Percentiles rank a stretch among this genome's conserved stretches.
Conservation (phyloP, 441 rosid genomes). For the Gossypium schwendimanii region DNA sequence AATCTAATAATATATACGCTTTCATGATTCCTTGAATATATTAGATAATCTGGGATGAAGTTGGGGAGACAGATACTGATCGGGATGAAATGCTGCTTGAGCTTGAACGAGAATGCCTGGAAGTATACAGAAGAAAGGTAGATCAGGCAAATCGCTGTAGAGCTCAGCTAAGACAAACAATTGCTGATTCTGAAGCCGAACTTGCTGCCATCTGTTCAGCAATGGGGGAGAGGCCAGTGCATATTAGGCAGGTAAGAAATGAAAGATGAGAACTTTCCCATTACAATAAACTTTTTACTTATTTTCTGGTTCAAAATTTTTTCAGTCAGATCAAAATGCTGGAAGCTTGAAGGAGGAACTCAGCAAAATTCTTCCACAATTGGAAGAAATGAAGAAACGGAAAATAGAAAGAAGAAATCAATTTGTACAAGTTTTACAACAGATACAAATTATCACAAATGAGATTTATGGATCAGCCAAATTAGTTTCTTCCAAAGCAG, state of each 20-base stretch:
- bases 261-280: neutral
- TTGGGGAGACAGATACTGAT: conserved; percentile 80
- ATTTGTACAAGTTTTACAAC: conserved; percentile 54
- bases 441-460: conserved; percentile 40
- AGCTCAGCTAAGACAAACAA: conserved; percentile 72
- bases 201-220: conserved; percentile 78
- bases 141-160: conserved; percentile 76
- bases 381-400: conserved; percentile 83
- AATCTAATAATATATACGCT: neutral
- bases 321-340: conserved; percentile 60
- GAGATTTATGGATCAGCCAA: conserved; percentile 51
- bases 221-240: conserved; percentile 87
- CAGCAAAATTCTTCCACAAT: conserved; percentile 56
- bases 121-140: conserved; percentile 89
- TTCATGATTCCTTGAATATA: neutral
- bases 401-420: conserved; percentile 69
- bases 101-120: conserved; percentile 88
- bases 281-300: neutral
- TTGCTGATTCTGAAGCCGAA: conserved; percentile 86
- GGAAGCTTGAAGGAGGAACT: conserved; percentile 88
- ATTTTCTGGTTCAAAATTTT: conserved; percentile 1
- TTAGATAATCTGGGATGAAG: conserved; percentile 95
- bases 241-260: conserved; percentile 63
- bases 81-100: conserved; percentile 81
- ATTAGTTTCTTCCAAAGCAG: conserved; percentile 19